These are phyloP conservation scores for Amesomyces nigricolor DNA, from an alignment of 2,329 filamentous ascomycete genomes.

Conservation along the genomic window DNA sequence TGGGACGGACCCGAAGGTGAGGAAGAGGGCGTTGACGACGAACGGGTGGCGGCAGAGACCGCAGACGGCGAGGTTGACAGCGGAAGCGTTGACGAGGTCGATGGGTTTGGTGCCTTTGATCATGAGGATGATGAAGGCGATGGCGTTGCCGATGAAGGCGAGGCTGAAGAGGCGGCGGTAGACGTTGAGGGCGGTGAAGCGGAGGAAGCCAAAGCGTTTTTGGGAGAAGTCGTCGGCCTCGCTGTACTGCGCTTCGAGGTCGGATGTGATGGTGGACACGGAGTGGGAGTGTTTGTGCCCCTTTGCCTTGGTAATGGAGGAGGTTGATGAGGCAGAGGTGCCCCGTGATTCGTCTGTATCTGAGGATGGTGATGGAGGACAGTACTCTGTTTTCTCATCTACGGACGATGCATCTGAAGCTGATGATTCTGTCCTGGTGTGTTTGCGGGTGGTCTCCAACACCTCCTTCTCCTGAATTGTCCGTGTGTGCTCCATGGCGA, in stretches of 20 bases:
- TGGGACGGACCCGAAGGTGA: constrained; percentile 39
- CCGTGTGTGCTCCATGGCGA: not conserved
- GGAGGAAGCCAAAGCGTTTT: constrained; percentile 28
- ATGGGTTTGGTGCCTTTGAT: constrained; percentile 29
- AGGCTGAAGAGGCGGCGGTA: constrained; percentile 54
- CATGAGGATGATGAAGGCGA: constrained; percentile 41
- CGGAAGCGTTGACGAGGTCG: constrained; percentile 24
- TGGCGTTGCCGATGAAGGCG: constrained; percentile 46
- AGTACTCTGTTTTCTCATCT: not conserved
- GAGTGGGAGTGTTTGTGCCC: not conserved
- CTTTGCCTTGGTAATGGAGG: constrained; percentile 6
- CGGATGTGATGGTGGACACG: not conserved
- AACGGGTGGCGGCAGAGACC: constrained; percentile 50
- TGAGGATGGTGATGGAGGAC: not conserved
- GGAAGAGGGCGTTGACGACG: constrained; percentile 47
- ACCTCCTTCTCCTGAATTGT: not conserved
- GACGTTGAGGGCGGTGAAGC: constrained; percentile 44
- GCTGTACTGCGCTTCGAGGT: constrained; percentile 21
- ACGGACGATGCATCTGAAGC: not conserved
- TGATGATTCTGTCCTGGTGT: not conserved
- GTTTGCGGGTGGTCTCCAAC: not conserved
- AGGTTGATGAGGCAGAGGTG: not conserved
- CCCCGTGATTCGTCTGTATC: not conserved
- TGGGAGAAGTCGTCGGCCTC: constrained; percentile 14
- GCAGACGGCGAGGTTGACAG: constrained; percentile 42